Base-by-base conservation (phyloP, 2,329 filamentous ascomycete species). In the Magnaporthiopsis poae region DNA sequence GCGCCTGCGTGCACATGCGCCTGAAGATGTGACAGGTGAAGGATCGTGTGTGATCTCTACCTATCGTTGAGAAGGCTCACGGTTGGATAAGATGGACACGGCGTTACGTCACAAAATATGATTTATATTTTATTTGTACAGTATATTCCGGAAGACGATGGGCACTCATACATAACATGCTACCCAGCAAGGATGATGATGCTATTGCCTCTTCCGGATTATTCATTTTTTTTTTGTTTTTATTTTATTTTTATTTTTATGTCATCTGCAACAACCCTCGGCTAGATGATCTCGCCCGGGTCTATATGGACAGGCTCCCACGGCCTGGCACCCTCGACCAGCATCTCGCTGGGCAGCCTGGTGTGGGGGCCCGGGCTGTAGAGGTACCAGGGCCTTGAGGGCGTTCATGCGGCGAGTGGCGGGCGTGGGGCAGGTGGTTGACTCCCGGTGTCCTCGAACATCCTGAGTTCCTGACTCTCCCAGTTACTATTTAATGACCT, bases 351-450 rank as follows among this genome's bases (percentile, higher is more conserved):
- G 31, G 89, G 89, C 68, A 91, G 81, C 67, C 84, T 82, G 64
- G 87, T 84, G 69, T 86, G 79, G 71, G 82, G 79, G 66, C 84
- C 81, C 35, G 95, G 94, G 76, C 88, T 93, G 81, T 99, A 99
- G 65, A 99, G 82, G 78, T 99, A 99, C 95, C 95, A 99, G 7
- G 7, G 89, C 84, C 82, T 96, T 96, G 74, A 99, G 82, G 25
- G 92, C 88, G 69, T 90, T 88, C 73, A 96, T 93, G 56, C 87
- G 27, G 95, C 95, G 76, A 91, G 69, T 86, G 83, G 69, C 91
- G 86, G 39, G 90, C 94, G 72, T 92, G 86, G 70, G 92, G 83
- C 67, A 98, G n/a, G n/a, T n/a, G n/a, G n/a, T n/a, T n/a, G n/a
- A n/a, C n/a, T n/a, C n/a, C n/a, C n/a, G n/a, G n/a, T n/a, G n/a